These are phyloP conservation scores for Chrysochromulina tobinii DNA, from an alignment of 78 protist species.

Conservation along the genomic window DNA sequence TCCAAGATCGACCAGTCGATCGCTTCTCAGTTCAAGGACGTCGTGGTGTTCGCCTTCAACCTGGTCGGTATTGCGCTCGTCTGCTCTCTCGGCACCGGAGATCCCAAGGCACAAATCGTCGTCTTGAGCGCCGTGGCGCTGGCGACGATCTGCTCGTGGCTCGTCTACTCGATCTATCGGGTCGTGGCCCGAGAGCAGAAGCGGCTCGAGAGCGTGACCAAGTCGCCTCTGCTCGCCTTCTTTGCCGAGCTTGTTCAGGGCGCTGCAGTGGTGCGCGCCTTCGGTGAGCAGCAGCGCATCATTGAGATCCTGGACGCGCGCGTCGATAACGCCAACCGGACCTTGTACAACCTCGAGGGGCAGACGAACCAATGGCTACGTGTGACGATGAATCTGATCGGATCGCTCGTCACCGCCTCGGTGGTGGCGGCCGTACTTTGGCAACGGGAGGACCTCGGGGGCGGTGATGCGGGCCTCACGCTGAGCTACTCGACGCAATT, in stretches of 20 bases:
- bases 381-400: neutral
- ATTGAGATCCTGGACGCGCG: too few relatives aligned
- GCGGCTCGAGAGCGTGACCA: slow-evolving; percentile 73
- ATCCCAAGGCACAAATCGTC: neutral
- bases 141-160: too few relatives aligned
- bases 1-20: too few relatives aligned
- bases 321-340: neutral
- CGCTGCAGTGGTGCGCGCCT: neutral
- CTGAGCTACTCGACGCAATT: neutral
- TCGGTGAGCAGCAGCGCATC: neutral
- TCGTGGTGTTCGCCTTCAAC: neutral
- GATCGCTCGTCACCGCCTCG: neutral
- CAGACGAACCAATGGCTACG: neutral
- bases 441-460: neutral
- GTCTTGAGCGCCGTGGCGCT: neutral
- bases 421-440: neutral
- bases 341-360: neutral
- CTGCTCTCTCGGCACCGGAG: neutral
- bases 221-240: slow-evolving; percentile 68
- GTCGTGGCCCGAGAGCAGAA: slow-evolving; percentile 52
- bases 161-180: neutral
- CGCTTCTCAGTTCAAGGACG: neutral
- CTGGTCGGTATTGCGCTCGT: neutral
- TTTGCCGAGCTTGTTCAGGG: neutral
- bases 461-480: neutral